Conservation (phyloP, 2,329 filamentous ascomycete species). For the Penicillium olsonii region DNA sequence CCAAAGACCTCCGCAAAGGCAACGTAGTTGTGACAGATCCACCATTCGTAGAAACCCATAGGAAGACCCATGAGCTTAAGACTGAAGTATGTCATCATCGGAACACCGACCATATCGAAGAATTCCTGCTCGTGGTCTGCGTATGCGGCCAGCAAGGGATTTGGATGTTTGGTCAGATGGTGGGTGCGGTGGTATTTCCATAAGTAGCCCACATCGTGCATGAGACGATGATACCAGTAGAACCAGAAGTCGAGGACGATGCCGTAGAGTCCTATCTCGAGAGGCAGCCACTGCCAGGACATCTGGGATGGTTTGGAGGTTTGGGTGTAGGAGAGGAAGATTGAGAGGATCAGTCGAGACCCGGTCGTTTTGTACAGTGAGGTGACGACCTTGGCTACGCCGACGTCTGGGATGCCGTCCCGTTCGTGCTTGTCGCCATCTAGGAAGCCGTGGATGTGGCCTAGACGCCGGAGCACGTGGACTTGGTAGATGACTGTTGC, state of each 20-base stretch:
- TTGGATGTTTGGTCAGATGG: slow-evolving; percentile 50
- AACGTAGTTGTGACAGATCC: slow-evolving; percentile 50
- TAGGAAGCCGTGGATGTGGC: slow-evolving; percentile 23
- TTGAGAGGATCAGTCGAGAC: slow-evolving; percentile 35
- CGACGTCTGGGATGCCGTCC: slow-evolving; percentile 46
- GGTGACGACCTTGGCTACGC: slow-evolving; percentile 35
- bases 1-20: slow-evolving; percentile 37
- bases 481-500: slow-evolving; percentile 42
- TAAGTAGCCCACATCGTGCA: slow-evolving; percentile 44
- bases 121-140: slow-evolving; percentile 48
- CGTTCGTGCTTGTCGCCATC: slow-evolving; percentile 27
- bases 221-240: slow-evolving; percentile 34
- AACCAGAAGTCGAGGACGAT: slow-evolving; percentile 30
- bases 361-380: slow-evolving; percentile 39
- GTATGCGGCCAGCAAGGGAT: slow-evolving; percentile 45
- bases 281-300: slow-evolving; percentile 37
- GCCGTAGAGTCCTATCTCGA: slow-evolving; percentile 33
- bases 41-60: slow-evolving; percentile 52
- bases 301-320: slow-evolving; percentile 27
- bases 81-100: slow-evolving; percentile 41
- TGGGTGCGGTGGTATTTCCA: slow-evolving; percentile 51
- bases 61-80: slow-evolving; percentile 41
- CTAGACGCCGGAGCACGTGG: slow-evolving; percentile 23
- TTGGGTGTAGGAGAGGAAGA: slow-evolving; percentile 32
- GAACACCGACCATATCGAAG: slow-evolving; percentile 46